phyloP scores from a whole-genome alignment of 1,139 yeast genomes.

The Protomyces lactucae-debilis region DNA sequence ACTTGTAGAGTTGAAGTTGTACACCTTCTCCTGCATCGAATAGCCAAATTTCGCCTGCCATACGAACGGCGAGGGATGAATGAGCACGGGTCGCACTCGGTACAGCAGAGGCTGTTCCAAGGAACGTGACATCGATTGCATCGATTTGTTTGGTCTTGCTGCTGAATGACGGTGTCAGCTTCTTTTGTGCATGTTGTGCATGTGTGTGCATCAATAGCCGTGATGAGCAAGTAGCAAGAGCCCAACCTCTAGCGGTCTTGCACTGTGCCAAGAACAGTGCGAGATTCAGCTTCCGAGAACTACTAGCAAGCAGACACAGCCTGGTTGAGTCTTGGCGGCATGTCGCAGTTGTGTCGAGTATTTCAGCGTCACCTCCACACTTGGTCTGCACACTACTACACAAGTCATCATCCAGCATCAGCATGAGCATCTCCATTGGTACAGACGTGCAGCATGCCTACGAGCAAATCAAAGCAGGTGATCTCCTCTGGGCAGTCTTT shows the following conservation, averaged over 20 bases:
- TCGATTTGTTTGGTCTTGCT: neutral
- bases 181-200: no score
- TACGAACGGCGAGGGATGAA: constrained; percentile 19
- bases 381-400: neutral
- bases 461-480: constrained; percentile 44
- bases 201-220: no score
- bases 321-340: no score
- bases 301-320: no score
- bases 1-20: constrained; percentile 12
- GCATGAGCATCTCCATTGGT: constrained; percentile 13
- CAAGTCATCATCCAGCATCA: neutral
- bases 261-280: neutral
- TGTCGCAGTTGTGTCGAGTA: neutral
- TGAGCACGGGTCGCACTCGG: constrained; percentile 23
- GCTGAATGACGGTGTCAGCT: neutral
- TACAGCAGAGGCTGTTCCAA: constrained; percentile 25
- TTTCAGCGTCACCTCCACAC: neutral
- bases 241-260: neutral
- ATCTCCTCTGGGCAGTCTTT: constrained; percentile 45
- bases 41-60: constrained; percentile 20
- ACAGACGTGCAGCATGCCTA: constrained; percentile 41
- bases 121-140: constrained; percentile 7
- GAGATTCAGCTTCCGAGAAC: no score
- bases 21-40: constrained; percentile 24
- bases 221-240: neutral